Conservation (phyloP, 306 rosid species). For the Echinosophora koreensis region DNA sequence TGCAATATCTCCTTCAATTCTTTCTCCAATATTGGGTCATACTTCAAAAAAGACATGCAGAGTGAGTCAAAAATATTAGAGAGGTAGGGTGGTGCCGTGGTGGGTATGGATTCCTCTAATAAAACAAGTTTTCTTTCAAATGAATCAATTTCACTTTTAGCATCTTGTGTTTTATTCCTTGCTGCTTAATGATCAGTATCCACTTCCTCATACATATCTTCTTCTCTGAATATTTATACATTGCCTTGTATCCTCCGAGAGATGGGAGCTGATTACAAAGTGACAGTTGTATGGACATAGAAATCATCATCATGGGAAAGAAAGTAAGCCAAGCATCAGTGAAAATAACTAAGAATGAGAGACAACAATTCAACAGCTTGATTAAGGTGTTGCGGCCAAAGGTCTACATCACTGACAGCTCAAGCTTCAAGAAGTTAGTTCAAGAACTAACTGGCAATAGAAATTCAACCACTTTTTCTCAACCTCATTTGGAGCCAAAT, state of each 20-base stretch:
- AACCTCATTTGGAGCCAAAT: conserved; percentile 37
- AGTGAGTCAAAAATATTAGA: background rate
- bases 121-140: background rate
- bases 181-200: conserved; percentile 38
- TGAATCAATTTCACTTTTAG: conserved; percentile 56
- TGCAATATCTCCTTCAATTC: no score
- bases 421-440: conserved; percentile 61
- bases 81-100: conserved; percentile 19
- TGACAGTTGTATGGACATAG: conserved; percentile 55
- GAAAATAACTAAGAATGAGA: conserved; percentile 51
- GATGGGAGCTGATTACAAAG: conserved; percentile 62
- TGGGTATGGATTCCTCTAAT: conserved; percentile 15
- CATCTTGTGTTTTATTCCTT: conserved; percentile 51
- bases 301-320: conserved; percentile 55
- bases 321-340: conserved; percentile 48
- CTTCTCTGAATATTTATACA: conserved; percentile 51
- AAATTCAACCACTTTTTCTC: conserved; percentile 37
- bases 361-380: conserved; percentile 53
- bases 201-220: conserved; percentile 42
- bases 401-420: conserved; percentile 58
- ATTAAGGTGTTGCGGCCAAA: conserved; percentile 56
- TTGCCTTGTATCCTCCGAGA: conserved; percentile 62
- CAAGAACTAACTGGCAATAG: conserved; percentile 62
- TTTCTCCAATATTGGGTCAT: background rate
- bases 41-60: background rate